A percentile compares a stretch with the other conserved stretches of the same genome.
These are phyloP conservation scores for Penicillium sp. DNA, from an alignment of 2,329 filamentous ascomycete genomes.

Conservation along the genomic window DNA sequence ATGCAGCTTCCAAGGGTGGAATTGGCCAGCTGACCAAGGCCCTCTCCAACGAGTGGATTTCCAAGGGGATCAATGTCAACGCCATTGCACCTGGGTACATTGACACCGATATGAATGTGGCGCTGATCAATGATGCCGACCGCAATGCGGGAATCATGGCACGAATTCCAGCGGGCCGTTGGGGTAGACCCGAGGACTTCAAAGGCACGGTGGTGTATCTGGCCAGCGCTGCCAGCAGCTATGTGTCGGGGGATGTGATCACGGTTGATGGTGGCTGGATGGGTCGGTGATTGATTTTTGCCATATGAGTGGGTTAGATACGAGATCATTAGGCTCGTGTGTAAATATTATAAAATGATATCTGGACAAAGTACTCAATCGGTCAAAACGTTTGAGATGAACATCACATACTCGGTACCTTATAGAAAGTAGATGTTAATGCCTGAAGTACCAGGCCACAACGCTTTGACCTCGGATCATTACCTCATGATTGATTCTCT, in stretches of 20 bases:
- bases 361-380: no score
- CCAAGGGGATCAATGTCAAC: slow-evolving; percentile 53
- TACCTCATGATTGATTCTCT: no score
- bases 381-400: no score
- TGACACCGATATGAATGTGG: slow-evolving; percentile 72
- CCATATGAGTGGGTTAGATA: not conserved
- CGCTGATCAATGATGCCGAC: slow-evolving; percentile 65
- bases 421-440: not conserved
- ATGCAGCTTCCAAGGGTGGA: slow-evolving; percentile 34
- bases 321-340: not conserved
- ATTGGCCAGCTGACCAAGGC: slow-evolving; percentile 41
- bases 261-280: slow-evolving; percentile 91
- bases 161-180: slow-evolving; percentile 75
- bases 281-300: slow-evolving; percentile 57
- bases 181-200: slow-evolving; percentile 81
- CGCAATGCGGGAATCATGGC: slow-evolving; percentile 68
- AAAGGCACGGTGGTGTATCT: slow-evolving; percentile 75
- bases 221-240: slow-evolving; percentile 67
- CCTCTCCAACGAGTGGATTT: slow-evolving; percentile 51
- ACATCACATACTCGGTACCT: no score
- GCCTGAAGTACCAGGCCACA: not conserved
- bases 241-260: slow-evolving; percentile 75
- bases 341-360: no score
- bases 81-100: slow-evolving; percentile 52
- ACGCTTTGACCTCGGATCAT: no score